These are phyloP conservation scores for Colletotrichum sublineola DNA, from an alignment of 2,329 filamentous ascomycete genomes.

Conservation along the genomic window DNA sequence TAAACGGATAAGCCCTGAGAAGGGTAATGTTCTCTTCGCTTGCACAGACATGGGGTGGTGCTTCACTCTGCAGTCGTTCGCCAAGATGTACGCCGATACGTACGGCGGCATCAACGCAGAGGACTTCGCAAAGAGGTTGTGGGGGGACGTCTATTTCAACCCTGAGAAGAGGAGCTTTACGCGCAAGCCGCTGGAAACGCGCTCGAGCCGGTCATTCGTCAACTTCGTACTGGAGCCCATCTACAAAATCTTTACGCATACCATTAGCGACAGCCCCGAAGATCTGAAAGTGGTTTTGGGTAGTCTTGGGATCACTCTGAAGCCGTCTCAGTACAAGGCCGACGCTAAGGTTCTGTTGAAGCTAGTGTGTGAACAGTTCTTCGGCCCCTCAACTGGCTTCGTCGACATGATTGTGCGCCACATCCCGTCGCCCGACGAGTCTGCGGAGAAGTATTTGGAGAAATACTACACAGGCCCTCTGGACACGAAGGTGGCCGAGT, in stretches of 20 bases:
- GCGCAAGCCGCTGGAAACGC: constrained; percentile 84
- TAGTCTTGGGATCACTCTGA: constrained; percentile 85
- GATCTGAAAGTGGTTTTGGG: constrained; percentile 85
- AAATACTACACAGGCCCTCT: constrained; percentile 92
- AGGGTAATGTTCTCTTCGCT: constrained; percentile 97
- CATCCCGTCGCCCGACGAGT: constrained; percentile 86
- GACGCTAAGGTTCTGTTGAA: constrained; percentile 92
- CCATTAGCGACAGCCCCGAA: constrained; percentile 89
- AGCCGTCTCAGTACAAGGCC: constrained; percentile 90
- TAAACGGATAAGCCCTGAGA: constrained; percentile 90
- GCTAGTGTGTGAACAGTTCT: constrained; percentile 94
- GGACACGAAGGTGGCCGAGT: constrained; percentile 82
- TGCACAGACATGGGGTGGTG: constrained; percentile 96
- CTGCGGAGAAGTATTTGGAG: constrained; percentile 81
- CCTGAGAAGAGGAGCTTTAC: constrained; percentile 91
- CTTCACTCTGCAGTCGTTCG: constrained; percentile 93
- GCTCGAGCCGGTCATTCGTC: constrained; percentile 87
- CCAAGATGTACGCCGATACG: constrained; percentile 94
- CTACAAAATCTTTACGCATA: constrained; percentile 97
- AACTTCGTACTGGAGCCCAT: constrained; percentile 96
- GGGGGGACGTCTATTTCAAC: constrained; percentile 98
- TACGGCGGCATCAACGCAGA: constrained; percentile 85
- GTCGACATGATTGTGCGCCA: constrained; percentile 96
- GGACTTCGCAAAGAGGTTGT: constrained; percentile 88
- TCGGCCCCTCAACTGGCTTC: constrained; percentile 88